These are phyloP conservation scores for Oryza glaberrima DNA, from an alignment of 176 grass and related monocot genomes.

Conservation along the genomic window DNA sequence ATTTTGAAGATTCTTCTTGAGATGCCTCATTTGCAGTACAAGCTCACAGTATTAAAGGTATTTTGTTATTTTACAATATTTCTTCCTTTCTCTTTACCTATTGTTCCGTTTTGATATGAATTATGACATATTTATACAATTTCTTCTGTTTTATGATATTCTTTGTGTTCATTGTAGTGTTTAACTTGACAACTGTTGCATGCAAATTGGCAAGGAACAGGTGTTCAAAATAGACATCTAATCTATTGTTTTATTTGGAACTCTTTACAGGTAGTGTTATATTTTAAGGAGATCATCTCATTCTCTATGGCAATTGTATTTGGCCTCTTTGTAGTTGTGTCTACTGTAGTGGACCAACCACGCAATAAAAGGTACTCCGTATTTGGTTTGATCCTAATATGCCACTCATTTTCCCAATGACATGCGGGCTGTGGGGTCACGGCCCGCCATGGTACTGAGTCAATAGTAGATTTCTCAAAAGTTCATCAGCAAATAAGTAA, in stretches of 20 bases:
- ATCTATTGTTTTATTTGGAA: slow-evolving; percentile 21
- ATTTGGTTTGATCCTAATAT: slow-evolving; percentile 1
- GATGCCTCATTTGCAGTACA: slow-evolving; percentile 81
- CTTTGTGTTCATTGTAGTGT: background rate
- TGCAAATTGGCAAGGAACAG: background rate
- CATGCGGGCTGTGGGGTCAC: background rate
- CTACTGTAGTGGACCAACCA: slow-evolving; percentile 33
- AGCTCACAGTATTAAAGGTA: slow-evolving; percentile 66
- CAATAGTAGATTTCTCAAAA: background rate
- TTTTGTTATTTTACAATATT: slow-evolving; percentile 13
- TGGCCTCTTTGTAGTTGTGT: slow-evolving; percentile 55
- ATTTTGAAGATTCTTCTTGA: slow-evolving; percentile 75
- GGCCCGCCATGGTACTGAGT: background rate
- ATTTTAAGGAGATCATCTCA: slow-evolving; percentile 58
- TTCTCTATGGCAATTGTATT: slow-evolving; percentile 61
- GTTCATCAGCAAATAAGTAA: background rate
- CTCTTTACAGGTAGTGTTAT: slow-evolving; percentile 50
- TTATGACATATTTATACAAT: background rate
- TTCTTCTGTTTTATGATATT: background rate
- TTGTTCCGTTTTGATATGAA: background rate
- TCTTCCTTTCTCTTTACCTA: background rate
- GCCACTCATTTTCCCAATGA: background rate
- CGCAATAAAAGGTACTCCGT: slow-evolving; percentile 43
- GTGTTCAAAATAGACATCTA: slow-evolving; percentile 17
- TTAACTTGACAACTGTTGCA: background rate